Evolutionary conservation across 106 monocot genomes (phyloP).

Genomic region (Dendrobium officinale): DNA sequence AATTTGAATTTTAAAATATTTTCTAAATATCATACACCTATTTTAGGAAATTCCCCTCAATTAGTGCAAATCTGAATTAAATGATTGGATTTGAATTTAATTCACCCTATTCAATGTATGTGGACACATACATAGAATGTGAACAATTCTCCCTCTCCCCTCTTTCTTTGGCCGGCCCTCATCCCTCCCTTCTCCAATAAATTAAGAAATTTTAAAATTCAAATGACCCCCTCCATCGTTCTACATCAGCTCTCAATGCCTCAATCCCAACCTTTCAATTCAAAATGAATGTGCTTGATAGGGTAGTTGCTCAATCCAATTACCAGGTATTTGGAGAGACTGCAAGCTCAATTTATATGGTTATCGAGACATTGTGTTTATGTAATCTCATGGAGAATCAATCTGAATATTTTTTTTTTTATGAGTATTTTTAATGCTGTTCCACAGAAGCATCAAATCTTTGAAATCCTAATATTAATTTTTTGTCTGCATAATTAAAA

Average conservation of each 20-base stretch:
- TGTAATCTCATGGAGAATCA: background rate
- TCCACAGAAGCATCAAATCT: background rate
- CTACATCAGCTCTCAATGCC: background rate
- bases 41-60: too few relatives aligned
- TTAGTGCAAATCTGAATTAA: too few relatives aligned
- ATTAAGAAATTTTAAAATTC: too few relatives aligned
- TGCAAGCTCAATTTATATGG: background rate
- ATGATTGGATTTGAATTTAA: too few relatives aligned
- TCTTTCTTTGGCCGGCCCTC: too few relatives aligned
- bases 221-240: too few relatives aligned
- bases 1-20: too few relatives aligned
- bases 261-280: background rate
- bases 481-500: background rate
- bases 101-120: too few relatives aligned
- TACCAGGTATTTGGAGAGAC: background rate
- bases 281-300: background rate
- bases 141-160: too few relatives aligned
- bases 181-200: too few relatives aligned
- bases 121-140: too few relatives aligned
- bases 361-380: background rate
- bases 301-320: background rate
- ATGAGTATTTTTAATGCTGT: background rate
- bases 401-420: background rate
- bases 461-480: background rate
- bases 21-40: too few relatives aligned